Conservation (phyloP, 1,139 yeast genomes). For the Sugiyamaella castrensis region DNA sequence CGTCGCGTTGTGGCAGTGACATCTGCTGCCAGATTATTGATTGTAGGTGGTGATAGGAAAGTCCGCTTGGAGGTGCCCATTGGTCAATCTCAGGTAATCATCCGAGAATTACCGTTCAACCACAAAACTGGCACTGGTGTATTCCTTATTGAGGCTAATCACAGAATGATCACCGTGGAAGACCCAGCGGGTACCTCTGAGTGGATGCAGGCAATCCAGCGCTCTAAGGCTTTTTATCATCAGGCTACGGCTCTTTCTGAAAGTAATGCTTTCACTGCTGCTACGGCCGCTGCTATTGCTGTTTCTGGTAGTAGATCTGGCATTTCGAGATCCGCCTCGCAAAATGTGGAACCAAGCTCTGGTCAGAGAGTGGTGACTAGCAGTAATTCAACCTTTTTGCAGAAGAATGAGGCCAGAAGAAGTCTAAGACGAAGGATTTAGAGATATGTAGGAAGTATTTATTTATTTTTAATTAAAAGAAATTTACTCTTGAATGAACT, state of each 20-base stretch:
- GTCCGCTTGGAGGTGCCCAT: conserved; percentile 36
- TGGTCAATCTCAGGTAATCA: conserved; percentile 34
- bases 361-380: conserved; percentile 19
- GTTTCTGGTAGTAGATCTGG: conserved; percentile 16
- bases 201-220: conserved; percentile 37
- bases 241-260: conserved; percentile 28
- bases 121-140: conserved; percentile 31
- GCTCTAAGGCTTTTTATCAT: conserved; percentile 30
- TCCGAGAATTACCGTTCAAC: conserved; percentile 37
- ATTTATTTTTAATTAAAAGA: conserved; percentile 8
- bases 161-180: conserved; percentile 38
- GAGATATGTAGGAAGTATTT: conserved; percentile 9
- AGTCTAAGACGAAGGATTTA: conserved; percentile 13
- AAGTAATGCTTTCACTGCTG: conserved; percentile 35
- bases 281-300: conserved; percentile 38
- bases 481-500: too few species aligned
- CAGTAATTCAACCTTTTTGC: conserved; percentile 24
- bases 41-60: conserved; percentile 33
- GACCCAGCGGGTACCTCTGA: conserved; percentile 34
- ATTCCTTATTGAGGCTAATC: conserved; percentile 36
- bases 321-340: conserved; percentile 5
- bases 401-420: conserved; percentile 25
- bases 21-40: conserved; percentile 36
- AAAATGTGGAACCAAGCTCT: not conserved
- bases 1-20: conserved; percentile 36